These are phyloP conservation scores for Rhododendron ferrugineum DNA, from an alignment of 148 eudicot genomes.

Conservation along the genomic window DNA sequence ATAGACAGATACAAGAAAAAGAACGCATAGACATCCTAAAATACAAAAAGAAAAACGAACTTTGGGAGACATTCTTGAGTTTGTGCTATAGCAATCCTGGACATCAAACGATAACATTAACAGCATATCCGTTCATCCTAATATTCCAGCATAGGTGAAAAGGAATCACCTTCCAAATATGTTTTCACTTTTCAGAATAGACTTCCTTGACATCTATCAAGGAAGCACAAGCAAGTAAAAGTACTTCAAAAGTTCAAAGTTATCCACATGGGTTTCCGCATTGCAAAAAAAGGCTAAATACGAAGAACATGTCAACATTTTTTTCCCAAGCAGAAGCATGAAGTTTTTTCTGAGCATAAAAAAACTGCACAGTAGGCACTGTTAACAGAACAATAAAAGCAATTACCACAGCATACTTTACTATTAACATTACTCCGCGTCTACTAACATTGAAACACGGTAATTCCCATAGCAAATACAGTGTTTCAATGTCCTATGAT, in stretches of 20 bases:
- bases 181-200: not conserved
- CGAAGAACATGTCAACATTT: not conserved
- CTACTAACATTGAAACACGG: not conserved
- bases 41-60: not conserved
- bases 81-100: not conserved
- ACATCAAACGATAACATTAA: not conserved
- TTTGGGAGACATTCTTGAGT: not conserved
- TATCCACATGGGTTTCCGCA: not conserved
- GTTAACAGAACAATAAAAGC: not conserved
- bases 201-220: not conserved
- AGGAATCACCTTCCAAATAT: not conserved
- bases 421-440: not conserved
- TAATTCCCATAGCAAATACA: too few species aligned
- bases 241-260: not conserved
- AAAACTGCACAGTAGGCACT: not conserved
- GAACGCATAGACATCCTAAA: not conserved
- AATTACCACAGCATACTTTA: not conserved
- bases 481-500: not conserved
- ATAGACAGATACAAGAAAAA: not conserved
- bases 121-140: not conserved
- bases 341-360: not conserved
- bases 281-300: not conserved
- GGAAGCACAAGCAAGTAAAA: not conserved
- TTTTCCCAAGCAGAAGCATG: not conserved
- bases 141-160: not conserved